Conservation (phyloP, 768 basidiomycete genomes). For the Pulveroboletus sp. region DNA sequence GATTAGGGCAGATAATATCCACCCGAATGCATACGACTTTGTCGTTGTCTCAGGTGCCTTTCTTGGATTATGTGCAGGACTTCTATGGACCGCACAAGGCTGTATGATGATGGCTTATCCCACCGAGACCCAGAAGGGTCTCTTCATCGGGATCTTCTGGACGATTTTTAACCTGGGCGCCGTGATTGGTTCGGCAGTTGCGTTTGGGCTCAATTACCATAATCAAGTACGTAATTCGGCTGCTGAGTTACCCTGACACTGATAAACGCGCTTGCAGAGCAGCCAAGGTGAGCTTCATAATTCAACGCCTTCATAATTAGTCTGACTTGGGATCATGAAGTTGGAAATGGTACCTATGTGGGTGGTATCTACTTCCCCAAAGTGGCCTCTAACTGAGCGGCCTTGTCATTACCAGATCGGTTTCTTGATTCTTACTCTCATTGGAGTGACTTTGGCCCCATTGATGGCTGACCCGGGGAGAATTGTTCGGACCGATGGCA, state of each 20-base stretch:
- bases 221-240: slow-evolving; percentile 44
- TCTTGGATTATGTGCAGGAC: slow-evolving; percentile 67
- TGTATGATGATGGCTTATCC: slow-evolving; percentile 83
- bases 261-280: slow-evolving; percentile 16
- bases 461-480: slow-evolving; percentile 70
- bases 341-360: slow-evolving; percentile 75
- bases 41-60: slow-evolving; percentile 70
- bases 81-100: slow-evolving; percentile 87
- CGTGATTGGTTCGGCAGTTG: slow-evolving; percentile 75
- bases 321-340: slow-evolving; percentile 30
- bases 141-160: slow-evolving; percentile 81
- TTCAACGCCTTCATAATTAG: not conserved
- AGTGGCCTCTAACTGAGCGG: not conserved
- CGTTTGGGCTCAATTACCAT: slow-evolving; percentile 68
- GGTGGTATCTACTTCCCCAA: slow-evolving; percentile 20
- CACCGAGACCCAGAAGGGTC: slow-evolving; percentile 74
- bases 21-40: slow-evolving; percentile 57
- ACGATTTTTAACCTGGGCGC: slow-evolving; percentile 79
- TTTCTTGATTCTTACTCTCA: slow-evolving; percentile 69
- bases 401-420: slow-evolving; percentile 50
- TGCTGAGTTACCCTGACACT: not conserved
- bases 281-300: slow-evolving; percentile 25
- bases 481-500: slow-evolving; percentile 75
- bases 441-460: slow-evolving; percentile 65
- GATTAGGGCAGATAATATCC: slow-evolving; percentile 67